phyloP scores from a whole-genome alignment of 805 yeast genomes.

The Limtongia smithiae region DNA sequence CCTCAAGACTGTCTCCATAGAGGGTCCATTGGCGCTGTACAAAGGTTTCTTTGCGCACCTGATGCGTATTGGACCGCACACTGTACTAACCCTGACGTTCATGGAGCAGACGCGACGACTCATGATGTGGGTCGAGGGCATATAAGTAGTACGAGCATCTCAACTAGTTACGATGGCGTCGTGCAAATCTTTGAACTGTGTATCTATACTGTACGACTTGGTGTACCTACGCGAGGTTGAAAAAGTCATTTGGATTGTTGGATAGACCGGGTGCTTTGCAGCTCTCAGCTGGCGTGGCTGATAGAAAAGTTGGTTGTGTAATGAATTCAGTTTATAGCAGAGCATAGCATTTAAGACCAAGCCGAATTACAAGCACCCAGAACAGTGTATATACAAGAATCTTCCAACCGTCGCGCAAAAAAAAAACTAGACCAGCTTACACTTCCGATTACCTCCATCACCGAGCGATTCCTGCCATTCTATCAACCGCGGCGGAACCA shows the following conservation, averaged over 20 bases:
- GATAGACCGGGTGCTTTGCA: too few relatives aligned
- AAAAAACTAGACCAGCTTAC: background rate
- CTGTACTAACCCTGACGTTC: constrained; percentile 77
- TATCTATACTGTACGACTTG: background rate
- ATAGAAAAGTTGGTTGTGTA: too few relatives aligned
- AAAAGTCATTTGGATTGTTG: too few relatives aligned
- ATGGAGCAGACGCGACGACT: constrained; percentile 92
- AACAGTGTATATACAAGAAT: background rate
- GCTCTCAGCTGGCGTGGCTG: too few relatives aligned
- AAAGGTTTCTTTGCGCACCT: constrained; percentile 95
- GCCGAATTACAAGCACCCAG: too few relatives aligned
- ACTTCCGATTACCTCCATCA: background rate
- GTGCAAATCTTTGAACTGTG: background rate
- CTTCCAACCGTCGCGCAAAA: background rate
- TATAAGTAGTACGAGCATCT: background rate
- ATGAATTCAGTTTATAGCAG: too few relatives aligned
- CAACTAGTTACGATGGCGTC: background rate
- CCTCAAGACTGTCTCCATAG: constrained; percentile 71
- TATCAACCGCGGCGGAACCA: constrained; percentile 25
- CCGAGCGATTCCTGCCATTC: constrained; percentile 23
- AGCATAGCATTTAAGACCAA: too few relatives aligned
- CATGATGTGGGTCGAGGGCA: constrained; percentile 44
- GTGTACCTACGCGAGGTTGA: too few relatives aligned
- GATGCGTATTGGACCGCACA: constrained; percentile 91
- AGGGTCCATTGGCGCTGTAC: constrained; percentile 84